Base-by-base conservation (phyloP, 345 rosid species). In the Camelina laxa region DNA sequence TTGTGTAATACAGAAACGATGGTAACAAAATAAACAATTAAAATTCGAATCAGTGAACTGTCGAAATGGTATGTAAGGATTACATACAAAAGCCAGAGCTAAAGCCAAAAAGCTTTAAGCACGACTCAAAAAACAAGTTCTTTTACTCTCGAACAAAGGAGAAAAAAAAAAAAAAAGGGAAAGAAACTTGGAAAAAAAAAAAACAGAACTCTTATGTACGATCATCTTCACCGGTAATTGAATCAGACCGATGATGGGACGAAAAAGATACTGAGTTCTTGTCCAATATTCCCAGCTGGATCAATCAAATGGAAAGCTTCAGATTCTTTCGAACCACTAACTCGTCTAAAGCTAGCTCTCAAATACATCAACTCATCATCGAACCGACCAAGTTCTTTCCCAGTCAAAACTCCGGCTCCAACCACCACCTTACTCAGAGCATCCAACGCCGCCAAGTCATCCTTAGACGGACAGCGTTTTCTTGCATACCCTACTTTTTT, bases 281-380 rank as follows among this genome's bases (percentile, higher is more conserved):
- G 94, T 20, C 92, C 92, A 1, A 86, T 84, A 62, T 79, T 82
- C 14, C 89, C 89, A 17, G 87, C 84, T 0, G 92, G 97, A 60
- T 88, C 94, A 55, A 91, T 84, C 85, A 91, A 73, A 73, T 85
- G 94, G 49, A 87, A 91, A 60, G 97, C 84, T 75, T 87, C 88
- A 22, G 92, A 85, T 57, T 84, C 69, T 47, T 41, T 50, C 1
- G 89, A 84, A 6, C 88, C 82, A 59, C 74, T 55, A 39, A 86
- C 80, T 57, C 85, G 78, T 63, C 82, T 80, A 65, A 89, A 91
- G 24, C 72, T 85, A 36, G 91, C 94, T 66, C 94, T 80, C 24
- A 91, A 57, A 71, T 86, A 91, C 89, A 85, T 86, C 33, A 91
- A 77, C 14, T 87, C 88, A 45, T 86, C 87, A 2, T 83, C 80